phyloP scores from a whole-genome alignment of 2,329 filamentous ascomycete species.

The Fusarium sacchari region DNA sequence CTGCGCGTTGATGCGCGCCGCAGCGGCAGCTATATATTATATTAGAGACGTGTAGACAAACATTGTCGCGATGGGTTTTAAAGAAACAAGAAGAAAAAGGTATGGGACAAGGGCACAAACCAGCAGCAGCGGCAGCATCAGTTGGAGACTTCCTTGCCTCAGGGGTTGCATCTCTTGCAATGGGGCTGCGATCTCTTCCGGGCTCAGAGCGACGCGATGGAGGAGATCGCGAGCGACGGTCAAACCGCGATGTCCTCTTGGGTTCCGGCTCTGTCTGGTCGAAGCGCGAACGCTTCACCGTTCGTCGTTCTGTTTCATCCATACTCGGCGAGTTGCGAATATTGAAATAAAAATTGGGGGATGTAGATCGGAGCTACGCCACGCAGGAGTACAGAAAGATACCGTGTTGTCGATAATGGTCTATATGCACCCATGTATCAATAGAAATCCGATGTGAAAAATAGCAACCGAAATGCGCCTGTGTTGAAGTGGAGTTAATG shows the following conservation, averaged over 20 bases:
- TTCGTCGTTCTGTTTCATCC: conserved; percentile 80
- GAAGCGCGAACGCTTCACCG: conserved; percentile 88
- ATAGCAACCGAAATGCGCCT: conserved; percentile 23
- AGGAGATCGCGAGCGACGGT: conserved; percentile 90
- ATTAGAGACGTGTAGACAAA: conserved; percentile 6
- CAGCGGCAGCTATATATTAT: conserved; percentile 75
- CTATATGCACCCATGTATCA: background rate
- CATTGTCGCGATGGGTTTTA: conserved; percentile 13
- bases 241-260: conserved; percentile 82
- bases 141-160: conserved; percentile 60
- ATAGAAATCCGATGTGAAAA: conserved; percentile 21
- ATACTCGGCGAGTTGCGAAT: conserved; percentile 49
- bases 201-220: conserved; percentile 73
- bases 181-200: conserved; percentile 81
- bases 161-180: conserved; percentile 59
- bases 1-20: conserved; percentile 85
- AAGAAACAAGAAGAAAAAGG: background rate
- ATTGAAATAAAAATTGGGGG: background rate
- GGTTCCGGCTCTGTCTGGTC: conserved; percentile 89
- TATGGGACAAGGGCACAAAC: conserved; percentile 57
- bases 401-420: background rate
- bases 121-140: conserved; percentile 82
- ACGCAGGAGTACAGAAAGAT: background rate
- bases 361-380: background rate
- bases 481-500: conserved; percentile 32